A percentile compares a stretch with the other conserved stretches of the same genome.
phyloP scores from a whole-genome alignment of 495 filamentous ascomycete species.

The Neurospora terricola region DNA sequence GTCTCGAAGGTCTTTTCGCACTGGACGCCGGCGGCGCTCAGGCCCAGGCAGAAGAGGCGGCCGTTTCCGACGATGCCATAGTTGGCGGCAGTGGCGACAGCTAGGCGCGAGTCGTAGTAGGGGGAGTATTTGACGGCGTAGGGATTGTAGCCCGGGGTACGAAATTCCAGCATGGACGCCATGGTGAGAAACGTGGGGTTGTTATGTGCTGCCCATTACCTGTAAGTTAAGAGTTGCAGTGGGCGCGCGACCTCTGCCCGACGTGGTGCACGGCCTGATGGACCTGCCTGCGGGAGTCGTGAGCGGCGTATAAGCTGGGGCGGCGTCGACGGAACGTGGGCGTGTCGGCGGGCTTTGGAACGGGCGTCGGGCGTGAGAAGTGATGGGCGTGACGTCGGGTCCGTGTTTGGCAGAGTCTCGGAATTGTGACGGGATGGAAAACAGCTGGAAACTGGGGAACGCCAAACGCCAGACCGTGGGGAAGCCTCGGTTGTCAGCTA shows the following conservation, averaged over 20 bases:
- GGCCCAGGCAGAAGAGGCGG: slow-evolving; percentile 66
- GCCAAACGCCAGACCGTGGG: neutral
- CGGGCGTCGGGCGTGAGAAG: neutral
- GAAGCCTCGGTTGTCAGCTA: slow-evolving; percentile 1
- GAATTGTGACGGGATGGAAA: neutral
- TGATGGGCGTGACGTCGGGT: neutral
- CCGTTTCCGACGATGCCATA: slow-evolving; percentile 97
- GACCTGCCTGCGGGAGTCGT: neutral
- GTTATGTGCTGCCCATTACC: slow-evolving; percentile 4
- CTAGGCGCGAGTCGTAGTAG: slow-evolving; percentile 90
- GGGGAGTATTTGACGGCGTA: slow-evolving; percentile 95
- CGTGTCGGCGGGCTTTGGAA: neutral
- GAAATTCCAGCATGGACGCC: slow-evolving; percentile 77
- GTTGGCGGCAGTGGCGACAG: slow-evolving; percentile 77
- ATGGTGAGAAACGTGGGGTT: slow-evolving; percentile 13
- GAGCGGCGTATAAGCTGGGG: neutral
- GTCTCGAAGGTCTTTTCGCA: slow-evolving; percentile 87
- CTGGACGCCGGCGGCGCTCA: slow-evolving; percentile 75
- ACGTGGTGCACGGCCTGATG: neutral
- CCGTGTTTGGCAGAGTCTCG: neutral
- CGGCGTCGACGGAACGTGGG: neutral
- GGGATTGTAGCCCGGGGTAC: slow-evolving; percentile 87
- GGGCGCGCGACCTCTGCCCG: neutral
- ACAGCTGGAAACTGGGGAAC: neutral
- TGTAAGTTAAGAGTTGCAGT: neutral